Base-by-base conservation (phyloP, 1,284 basidiomycete genomes). In the Ceratobasidium papillatum region DNA sequence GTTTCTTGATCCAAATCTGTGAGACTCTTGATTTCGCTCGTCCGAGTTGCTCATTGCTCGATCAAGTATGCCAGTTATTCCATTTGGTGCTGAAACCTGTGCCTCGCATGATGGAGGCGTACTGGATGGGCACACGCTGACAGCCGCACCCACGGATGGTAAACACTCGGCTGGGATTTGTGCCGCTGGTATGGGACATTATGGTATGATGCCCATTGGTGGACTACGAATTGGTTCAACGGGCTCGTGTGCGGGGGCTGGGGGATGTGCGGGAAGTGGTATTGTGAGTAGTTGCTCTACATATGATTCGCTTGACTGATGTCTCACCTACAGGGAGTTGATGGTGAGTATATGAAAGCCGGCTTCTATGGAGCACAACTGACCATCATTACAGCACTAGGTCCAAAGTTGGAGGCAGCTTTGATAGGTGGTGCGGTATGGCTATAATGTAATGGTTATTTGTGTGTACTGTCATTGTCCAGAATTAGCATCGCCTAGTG, bases 41-140 rank as follows among this genome's bases (percentile, higher is more conserved):
- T 41, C 19, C n/a, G 54, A 14, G 19, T 4, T 3, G 12, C 32
- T 59, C 5, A 47, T 47, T 3, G 19, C 19, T 45, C 3, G 3
- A 5, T 41, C 34, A 38, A 59, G 66, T 19, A 69, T 36, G 25
- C 66, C 66, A 12, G 27, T 69, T 17, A 27, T 59, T 45, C 52
- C 66, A 9, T 69, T 56, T 47, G 66, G 66, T 5, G 52, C 66
- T 47, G 66, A 69, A 30, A 69, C 52, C 4, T 69, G 66, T 32
- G 66, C 54, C 27, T 17, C 66, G 11, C 54, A 69, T 27, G 54
- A 59, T 27, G 52, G 66, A 41, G 66, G 66, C 11, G 66, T 58
- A 17, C 32, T 69, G 22, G 22, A 69, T 34, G 54, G 66, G 12
- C 3, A 27, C 34, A 30, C n/a, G 1, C 22, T 59, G 12, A 41